A percentile compares a stretch with the other conserved stretches of the same genome.
These are phyloP conservation scores for Hanseniaspora vineae DNA, from an alignment of 805 yeast genomes.

Conservation along the genomic window DNA sequence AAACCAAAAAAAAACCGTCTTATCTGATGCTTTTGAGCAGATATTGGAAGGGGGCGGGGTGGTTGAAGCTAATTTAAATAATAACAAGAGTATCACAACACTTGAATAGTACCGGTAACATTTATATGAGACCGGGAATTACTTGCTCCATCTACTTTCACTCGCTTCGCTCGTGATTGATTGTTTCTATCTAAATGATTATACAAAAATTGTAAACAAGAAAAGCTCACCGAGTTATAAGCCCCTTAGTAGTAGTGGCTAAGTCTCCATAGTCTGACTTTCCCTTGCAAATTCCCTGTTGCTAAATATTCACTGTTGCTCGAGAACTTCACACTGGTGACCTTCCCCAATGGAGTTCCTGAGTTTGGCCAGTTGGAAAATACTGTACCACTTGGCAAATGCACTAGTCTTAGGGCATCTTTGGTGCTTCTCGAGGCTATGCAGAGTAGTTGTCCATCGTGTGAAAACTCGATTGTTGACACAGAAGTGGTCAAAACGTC, in stretches of 20 bases:
- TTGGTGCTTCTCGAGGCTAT: slow-evolving; percentile 75
- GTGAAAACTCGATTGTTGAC: slow-evolving; percentile 57
- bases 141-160: not conserved
- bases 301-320: slow-evolving; percentile 74
- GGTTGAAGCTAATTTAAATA: too few species aligned
- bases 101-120: not conserved
- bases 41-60: too few species aligned
- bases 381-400: slow-evolving; percentile 75
- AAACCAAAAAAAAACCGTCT: too few species aligned
- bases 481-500: slow-evolving; percentile 77
- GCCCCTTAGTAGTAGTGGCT: slow-evolving; percentile 49
- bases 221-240: too few species aligned
- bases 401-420: slow-evolving; percentile 79
- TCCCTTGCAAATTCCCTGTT: slow-evolving; percentile 85
- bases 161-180: too few species aligned
- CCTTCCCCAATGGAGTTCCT: slow-evolving; percentile 92
- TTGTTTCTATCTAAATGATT: too few species aligned
- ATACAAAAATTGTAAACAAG: too few species aligned
- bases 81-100: not conserved
- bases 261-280: slow-evolving; percentile 76
- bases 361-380: slow-evolving; percentile 96
- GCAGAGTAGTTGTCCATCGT: slow-evolving; percentile 81
- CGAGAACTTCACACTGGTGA: slow-evolving; percentile 67
- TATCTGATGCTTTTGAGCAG: too few species aligned
- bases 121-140: not conserved